Evolutionary conservation across 1,139 yeast genomes (phyloP), one percentile per base, ranked within the genome.

Genomic region (Yamadazyma jaroonii): DNA sequence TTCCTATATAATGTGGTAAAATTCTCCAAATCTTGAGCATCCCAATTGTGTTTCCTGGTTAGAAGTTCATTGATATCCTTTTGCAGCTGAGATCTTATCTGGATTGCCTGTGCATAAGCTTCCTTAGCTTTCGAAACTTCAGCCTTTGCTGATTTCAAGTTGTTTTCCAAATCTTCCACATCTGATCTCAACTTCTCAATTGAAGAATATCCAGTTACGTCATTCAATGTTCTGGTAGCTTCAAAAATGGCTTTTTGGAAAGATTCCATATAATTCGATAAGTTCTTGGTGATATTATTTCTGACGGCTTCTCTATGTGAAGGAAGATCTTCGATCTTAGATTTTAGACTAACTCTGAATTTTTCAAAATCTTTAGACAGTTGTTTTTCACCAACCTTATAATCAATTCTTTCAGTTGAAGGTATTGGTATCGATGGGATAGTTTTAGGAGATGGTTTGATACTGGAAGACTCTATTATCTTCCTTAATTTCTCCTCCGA

Each of bases 181-280:
- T 77, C 62, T 27, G 67, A 58, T 59, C 88, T 84, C 49, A 92
- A 63, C 42, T 72, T 66, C 51, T 87, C 96, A 41, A 94, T 87
- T 9, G 84, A 72, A 0, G 92, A 75, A 57, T 94, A 94, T 0
- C 98, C 99, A 0, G 98, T 92, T 9, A 89, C 82, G 52, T 90
- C 96, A 54, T 94, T 94, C 31, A 92, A 64, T 0, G 90, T 77
- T 41, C 79, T 70, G 0, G 94, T 82, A 0, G 92, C 90, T 0
- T 81, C 74, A 44, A 82, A 74, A 2, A 84, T 65, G 1, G 88
- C 74, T 20, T 76, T 79, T 48, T 81, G 89, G 25, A 85, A 56
- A 7, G 83, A 77, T 46, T 81, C 86, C 44, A 84, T 65, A 50
- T 78, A 77, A 13, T 59, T 53, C 26, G 72, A 79, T 29, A 84